Base-by-base conservation (phyloP, 306 rosid species). In the Quercus engelmannii region DNA sequence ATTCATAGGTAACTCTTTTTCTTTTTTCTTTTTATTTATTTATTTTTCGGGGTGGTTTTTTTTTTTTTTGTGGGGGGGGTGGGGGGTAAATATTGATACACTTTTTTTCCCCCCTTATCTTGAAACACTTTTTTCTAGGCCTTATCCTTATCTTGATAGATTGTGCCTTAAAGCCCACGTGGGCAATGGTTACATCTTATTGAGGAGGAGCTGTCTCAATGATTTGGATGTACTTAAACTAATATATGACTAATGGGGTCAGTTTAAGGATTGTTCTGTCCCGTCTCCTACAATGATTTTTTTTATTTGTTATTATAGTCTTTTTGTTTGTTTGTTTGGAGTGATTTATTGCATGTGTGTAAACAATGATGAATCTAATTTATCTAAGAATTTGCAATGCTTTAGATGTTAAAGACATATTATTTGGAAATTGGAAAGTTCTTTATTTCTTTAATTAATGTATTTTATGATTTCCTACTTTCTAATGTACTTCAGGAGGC, bases 91-190 rank as follows among this genome's bases (percentile, higher is more conserved):
- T 31, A 64, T 17, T 11, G 70, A 18, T 3, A 20, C 5, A 28
- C 20, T 6, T 31, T 1, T 31, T 1, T 12, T 1, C 12, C 4
- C 11, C 43, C 10, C 46, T 7, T 33, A 33, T 33, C 38, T 6
- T 21, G 23, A 18, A 18, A 20, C 5, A 30, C 20, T 30, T 64
- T 4, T 13, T 49, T 12, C 13, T 68, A 12, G 28, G 17, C 62
- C 41, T 77, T 74, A 76, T 79, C 79, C 79, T 78, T 76, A 72
- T 79, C 82, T 68, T 59, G 54, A 23, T 20, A 55, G 55, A 55
- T 51, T 75, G 56, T 74, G 59, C 43, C 4, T 67, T 18, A 20
- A 41, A 35, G 70, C 49, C 79, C 72, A 75, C 81, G 73, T 81
- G 76, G 61, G 52, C 19, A 21, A 28, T 77, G 73, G 79, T 70